Conservation (phyloP, 1,284 basidiomycete genomes). For the Puccinia coronata region DNA sequence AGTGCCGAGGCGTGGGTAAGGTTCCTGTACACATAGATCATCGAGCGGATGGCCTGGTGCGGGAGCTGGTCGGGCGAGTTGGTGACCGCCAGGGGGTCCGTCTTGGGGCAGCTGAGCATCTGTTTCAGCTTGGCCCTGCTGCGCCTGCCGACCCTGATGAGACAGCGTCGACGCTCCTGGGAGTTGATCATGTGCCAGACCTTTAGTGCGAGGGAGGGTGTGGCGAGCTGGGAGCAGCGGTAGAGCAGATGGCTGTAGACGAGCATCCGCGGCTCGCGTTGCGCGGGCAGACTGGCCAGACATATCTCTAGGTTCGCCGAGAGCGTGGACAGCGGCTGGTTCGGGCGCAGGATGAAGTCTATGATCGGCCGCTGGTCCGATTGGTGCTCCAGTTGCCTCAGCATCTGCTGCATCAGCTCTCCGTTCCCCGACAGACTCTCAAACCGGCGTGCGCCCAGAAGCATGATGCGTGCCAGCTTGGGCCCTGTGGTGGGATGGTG, state of each 20-base stretch:
- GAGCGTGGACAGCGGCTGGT: slow-evolving; percentile 15
- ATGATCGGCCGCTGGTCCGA: slow-evolving; percentile 22
- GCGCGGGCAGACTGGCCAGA: neutral
- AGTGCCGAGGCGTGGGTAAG: neutral
- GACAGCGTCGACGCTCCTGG: neutral
- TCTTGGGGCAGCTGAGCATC: neutral
- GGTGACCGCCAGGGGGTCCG: neutral
- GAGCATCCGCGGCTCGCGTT: neutral
- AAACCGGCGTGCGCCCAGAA: slow-evolving; percentile 7
- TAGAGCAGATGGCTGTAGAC: slow-evolving; percentile 29
- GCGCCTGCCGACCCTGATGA: neutral
- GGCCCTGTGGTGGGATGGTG: neutral
- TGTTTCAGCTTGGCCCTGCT: slow-evolving; percentile 1
- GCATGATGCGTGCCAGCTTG: slow-evolving; percentile 34
- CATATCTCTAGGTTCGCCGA: slow-evolving; percentile 4
- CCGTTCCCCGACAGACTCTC: neutral
- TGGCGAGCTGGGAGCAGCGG: slow-evolving; percentile 7
- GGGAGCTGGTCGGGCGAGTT: neutral
- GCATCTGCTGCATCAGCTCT: slow-evolving; percentile 4
- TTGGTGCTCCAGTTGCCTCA: neutral
- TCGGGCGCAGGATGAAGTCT: slow-evolving; percentile 28
- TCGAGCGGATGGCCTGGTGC: slow-evolving; percentile 15
- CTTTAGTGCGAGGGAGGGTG: slow-evolving; percentile 4
- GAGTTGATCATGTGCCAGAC: slow-evolving; percentile 16
- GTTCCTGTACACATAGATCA: slow-evolving; percentile 30